Conservation (phyloP, 441 rosid species). For the Corymbia citriodora region DNA sequence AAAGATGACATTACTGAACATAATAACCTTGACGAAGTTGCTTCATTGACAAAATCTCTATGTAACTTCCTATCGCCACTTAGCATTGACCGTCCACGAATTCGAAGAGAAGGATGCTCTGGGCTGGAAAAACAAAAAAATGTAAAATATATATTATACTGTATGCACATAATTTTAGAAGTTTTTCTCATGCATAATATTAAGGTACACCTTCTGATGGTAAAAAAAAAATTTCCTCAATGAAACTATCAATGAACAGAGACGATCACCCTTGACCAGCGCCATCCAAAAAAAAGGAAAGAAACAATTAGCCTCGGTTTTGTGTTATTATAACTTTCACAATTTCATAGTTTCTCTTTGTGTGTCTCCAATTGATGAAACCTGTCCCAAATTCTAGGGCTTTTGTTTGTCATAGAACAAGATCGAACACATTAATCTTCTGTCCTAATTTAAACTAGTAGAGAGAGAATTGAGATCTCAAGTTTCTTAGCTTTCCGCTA, state of each 20-base stretch:
- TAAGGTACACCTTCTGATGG: background rate
- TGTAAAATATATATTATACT: background rate
- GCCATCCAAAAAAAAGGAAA: background rate
- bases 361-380: background rate
- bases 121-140: slow-evolving; percentile 57
- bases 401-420: background rate
- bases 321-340: background rate
- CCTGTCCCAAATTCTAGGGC: background rate
- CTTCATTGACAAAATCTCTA: slow-evolving; percentile 64
- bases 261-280: background rate
- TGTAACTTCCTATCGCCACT: slow-evolving; percentile 73
- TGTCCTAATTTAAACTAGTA: background rate
- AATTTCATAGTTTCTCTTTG: background rate
- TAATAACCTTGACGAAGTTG: slow-evolving; percentile 73
- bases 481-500: background rate
- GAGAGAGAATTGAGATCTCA: background rate
- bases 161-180: background rate
- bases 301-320: background rate
- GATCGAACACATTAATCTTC: background rate
- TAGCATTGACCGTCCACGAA: slow-evolving; percentile 86
- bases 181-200: background rate
- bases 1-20: background rate
- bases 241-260: background rate
- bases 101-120: slow-evolving; percentile 92
- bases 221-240: background rate